Conservation (phyloP, 192 early-diverging fungal species). For the Backusella australiensis region DNA sequence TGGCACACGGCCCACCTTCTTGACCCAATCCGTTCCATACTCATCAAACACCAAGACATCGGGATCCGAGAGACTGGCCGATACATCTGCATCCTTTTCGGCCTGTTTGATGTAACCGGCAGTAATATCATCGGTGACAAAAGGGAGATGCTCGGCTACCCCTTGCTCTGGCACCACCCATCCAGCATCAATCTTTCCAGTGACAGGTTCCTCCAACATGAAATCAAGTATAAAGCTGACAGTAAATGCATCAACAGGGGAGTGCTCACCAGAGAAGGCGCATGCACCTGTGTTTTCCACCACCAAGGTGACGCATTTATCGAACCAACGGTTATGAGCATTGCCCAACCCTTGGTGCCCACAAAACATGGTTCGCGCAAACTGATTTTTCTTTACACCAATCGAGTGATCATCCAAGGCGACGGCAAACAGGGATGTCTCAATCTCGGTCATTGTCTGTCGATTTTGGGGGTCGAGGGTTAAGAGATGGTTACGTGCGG, state of each 20-base stretch:
- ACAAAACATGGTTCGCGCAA: constrained; percentile 47
- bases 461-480: constrained; percentile 57
- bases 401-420: constrained; percentile 68
- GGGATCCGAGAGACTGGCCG: constrained; percentile 62
- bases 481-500: constrained; percentile 65
- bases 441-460: constrained; percentile 58
- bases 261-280: constrained; percentile 58
- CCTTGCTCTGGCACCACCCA: not conserved
- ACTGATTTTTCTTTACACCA: constrained; percentile 31
- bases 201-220: constrained; percentile 16
- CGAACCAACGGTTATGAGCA: constrained; percentile 91
- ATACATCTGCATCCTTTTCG: constrained; percentile 43
- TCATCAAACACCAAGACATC: constrained; percentile 60
- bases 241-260: constrained; percentile 24
- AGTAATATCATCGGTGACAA: not conserved
- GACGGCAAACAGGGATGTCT: constrained; percentile 73
- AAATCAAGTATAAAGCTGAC: constrained; percentile 26
- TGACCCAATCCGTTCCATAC: constrained; percentile 78
- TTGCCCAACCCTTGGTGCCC: constrained; percentile 49
- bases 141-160: not conserved
- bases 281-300: constrained; percentile 75
- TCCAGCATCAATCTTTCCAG: not conserved
- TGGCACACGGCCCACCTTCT: constrained; percentile 60
- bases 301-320: constrained; percentile 70
- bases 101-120: constrained; percentile 37